Evolutionary conservation across 1,284 basidiomycete species (phyloP).

Genomic region (Athelia psychrophila): DNA sequence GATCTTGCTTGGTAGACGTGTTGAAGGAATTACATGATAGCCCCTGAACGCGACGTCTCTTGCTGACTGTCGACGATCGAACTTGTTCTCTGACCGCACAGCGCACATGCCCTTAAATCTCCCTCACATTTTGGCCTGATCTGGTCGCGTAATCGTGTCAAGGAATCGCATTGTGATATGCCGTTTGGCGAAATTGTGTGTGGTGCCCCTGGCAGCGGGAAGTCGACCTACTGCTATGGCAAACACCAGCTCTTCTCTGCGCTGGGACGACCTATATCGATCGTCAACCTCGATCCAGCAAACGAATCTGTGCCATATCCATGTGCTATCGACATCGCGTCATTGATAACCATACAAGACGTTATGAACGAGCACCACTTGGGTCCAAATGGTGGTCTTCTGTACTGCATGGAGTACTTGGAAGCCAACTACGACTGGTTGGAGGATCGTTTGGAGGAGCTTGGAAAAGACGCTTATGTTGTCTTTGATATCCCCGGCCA

Average conservation of each 20-base stretch:
- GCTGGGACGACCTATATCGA: conserved; percentile 79
- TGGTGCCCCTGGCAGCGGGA: conserved; percentile 91
- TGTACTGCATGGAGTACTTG: conserved; percentile 97
- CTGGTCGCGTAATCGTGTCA: background rate
- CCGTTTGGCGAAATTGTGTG: conserved; percentile 88
- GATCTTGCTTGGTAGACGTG: too few species aligned
- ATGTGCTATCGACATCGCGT: conserved; percentile 83
- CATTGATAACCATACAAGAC: conserved; percentile 85
- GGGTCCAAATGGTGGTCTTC: conserved; percentile 96
- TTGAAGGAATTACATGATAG: too few species aligned
- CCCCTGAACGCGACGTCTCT: too few species aligned
- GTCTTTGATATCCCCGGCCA: conserved; percentile 97
- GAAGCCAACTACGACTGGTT: conserved; percentile 97
- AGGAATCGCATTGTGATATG: conserved; percentile 42
- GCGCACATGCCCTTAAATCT: too few species aligned
- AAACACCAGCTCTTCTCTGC: conserved; percentile 92
- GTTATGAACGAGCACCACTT: conserved; percentile 86
- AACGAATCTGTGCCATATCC: conserved; percentile 91
- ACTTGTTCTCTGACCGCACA: too few species aligned
- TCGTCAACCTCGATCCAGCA: conserved; percentile 97
- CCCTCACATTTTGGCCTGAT: too few species aligned
- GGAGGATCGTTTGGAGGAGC: conserved; percentile 64
- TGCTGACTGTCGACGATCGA: too few species aligned
- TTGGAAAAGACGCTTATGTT: conserved; percentile 78
- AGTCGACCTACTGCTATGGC: conserved; percentile 93